phyloP scores from a whole-genome alignment of 2,329 filamentous ascomycete species.

The Calycina marina region DNA sequence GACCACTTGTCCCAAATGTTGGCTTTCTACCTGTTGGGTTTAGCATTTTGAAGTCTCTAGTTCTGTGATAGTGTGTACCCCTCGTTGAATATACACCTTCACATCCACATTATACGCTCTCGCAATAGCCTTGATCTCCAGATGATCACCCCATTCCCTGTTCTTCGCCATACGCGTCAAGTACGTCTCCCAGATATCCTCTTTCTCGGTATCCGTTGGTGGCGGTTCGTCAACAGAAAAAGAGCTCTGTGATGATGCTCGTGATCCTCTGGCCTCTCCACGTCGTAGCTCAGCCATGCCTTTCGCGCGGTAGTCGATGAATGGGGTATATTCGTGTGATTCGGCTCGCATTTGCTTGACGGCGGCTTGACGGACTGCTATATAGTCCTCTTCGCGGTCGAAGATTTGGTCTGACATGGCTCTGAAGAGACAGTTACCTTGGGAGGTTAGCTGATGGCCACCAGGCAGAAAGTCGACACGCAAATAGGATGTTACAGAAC shows the following conservation, averaged over 20 bases:
- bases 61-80: neutral
- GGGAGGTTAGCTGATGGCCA: no score
- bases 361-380: constrained; percentile 41
- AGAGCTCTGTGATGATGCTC: constrained; percentile 11
- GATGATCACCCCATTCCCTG: constrained; percentile 50
- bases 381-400: constrained; percentile 40
- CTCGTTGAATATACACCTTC: constrained; percentile 42
- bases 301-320: constrained; percentile 38
- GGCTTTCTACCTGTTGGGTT: no score
- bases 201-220: constrained; percentile 38
- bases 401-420: constrained; percentile 53
- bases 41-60: no score
- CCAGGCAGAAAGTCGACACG: no score
- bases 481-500: no score
- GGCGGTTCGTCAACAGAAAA: constrained; percentile 22
- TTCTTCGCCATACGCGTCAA: constrained; percentile 43
- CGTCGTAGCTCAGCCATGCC: neutral
- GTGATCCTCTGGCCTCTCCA: neutral
- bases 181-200: constrained; percentile 37
- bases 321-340: constrained; percentile 47
- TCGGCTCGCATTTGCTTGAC: constrained; percentile 48
- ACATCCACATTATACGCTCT: constrained; percentile 46
- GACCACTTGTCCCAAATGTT: neutral
- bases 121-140: constrained; percentile 53
- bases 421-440: constrained; percentile 60